Conservation (phyloP, 2,329 filamentous ascomycete genomes). For the Diaporthe sp. region DNA sequence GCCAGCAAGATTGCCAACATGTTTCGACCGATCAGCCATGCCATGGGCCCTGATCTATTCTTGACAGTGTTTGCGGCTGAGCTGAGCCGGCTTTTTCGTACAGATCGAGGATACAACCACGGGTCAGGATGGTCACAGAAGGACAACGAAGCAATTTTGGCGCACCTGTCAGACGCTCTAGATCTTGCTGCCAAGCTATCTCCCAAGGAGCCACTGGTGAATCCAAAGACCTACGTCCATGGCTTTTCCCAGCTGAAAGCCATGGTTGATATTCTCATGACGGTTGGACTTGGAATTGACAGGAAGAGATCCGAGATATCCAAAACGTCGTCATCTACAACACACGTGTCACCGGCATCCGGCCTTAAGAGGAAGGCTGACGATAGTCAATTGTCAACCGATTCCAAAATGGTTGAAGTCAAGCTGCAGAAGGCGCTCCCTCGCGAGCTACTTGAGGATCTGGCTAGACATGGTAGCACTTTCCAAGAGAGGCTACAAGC, state of each 20-base stretch:
- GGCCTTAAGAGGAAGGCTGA: conserved; percentile 13
- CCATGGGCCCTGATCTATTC: neutral
- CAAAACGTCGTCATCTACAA: too few relatives aligned
- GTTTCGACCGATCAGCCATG: neutral
- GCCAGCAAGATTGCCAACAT: neutral
- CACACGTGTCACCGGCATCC: neutral
- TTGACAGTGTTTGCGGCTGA: conserved; percentile 17
- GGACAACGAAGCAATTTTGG: neutral
- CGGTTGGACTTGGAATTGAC: neutral
- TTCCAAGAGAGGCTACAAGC: neutral
- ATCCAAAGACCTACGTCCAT: neutral
- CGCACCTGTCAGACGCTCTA: neutral
- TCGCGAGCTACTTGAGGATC: neutral
- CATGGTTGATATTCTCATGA: conserved; percentile 9
- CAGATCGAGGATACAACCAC: neutral
- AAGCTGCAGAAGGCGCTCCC: neutral
- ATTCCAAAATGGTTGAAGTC: neutral
- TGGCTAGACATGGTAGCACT: neutral
- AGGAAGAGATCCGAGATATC: neutral
- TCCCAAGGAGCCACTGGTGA: neutral
- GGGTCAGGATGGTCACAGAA: neutral
- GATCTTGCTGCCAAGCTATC: neutral
- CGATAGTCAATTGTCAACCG: neutral
- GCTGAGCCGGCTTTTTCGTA: neutral
- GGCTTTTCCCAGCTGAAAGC: conserved; percentile 3